phyloP scores from a whole-genome alignment of 2,329 filamentous ascomycete genomes.

The Apiospora koreana region DNA sequence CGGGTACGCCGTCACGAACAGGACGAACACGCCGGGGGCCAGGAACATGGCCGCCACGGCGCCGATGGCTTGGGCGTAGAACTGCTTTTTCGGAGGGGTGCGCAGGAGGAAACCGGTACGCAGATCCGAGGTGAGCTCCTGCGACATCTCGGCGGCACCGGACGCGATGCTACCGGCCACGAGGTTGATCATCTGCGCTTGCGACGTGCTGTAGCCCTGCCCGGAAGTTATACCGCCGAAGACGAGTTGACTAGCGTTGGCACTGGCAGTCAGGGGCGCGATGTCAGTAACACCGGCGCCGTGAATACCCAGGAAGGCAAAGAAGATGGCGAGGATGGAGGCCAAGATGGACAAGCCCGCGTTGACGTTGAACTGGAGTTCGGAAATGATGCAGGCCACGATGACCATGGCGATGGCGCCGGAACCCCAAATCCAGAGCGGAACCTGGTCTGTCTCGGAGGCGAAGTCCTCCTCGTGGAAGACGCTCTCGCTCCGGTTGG shows the following conservation, averaged over 20 bases:
- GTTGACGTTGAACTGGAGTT: conserved; percentile 56
- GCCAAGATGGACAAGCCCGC: conserved; percentile 58
- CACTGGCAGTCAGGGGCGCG: conserved; percentile 65
- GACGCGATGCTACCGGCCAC: conserved; percentile 61
- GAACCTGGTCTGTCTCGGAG: conserved; percentile 46
- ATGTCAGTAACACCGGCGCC: conserved; percentile 61
- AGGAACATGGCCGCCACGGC: conserved; percentile 65
- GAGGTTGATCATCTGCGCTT: conserved; percentile 67
- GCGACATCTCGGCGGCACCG: conserved; percentile 56
- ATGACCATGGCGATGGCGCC: conserved; percentile 52
- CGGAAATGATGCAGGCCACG: conserved; percentile 51
- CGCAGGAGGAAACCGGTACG: conserved; percentile 67
- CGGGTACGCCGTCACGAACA: conserved; percentile 69
- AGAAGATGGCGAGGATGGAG: conserved; percentile 59
- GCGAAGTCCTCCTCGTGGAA: conserved; percentile 50
- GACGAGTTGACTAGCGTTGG: conserved; percentile 69
- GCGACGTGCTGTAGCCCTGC: conserved; percentile 46
- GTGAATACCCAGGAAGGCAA: conserved; percentile 63
- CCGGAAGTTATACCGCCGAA: conserved; percentile 65
- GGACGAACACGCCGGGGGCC: conserved; percentile 66
- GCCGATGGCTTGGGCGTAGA: conserved; percentile 64
- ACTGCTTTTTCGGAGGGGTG: conserved; percentile 66
- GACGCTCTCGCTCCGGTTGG: conserved; percentile 3
- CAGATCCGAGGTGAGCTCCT: conserved; percentile 62
- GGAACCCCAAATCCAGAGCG: conserved; percentile 53